phyloP scores from a whole-genome alignment of 106 monocot genomes.

The Dioscorea zingiberensis region DNA sequence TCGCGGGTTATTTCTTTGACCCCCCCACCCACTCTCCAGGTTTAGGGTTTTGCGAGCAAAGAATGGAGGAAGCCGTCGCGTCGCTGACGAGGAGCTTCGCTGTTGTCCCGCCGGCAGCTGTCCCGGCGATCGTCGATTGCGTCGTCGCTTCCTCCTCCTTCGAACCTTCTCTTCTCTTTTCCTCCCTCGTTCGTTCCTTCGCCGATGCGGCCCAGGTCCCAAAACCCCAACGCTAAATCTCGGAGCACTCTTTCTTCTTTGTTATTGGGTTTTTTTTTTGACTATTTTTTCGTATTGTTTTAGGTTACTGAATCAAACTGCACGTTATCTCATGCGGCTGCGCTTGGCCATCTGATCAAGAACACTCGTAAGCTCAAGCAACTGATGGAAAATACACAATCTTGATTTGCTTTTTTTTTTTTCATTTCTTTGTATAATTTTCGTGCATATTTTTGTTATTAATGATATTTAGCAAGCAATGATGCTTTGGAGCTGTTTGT shows the following conservation, averaged over 20 bases:
- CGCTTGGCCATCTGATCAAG: conserved; percentile 60
- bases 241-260: background rate
- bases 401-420: too few species aligned
- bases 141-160: conserved; percentile 55
- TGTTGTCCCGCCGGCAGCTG: conserved; percentile 45
- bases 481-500: conserved; percentile 34
- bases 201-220: conserved; percentile 29
- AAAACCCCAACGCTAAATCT: background rate
- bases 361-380: conserved; percentile 23
- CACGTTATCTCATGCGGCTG: conserved; percentile 26
- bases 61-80: conserved; percentile 7
- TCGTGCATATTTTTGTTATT: background rate
- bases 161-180: conserved; percentile 42
- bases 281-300: background rate
- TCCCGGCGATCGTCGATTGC: conserved; percentile 77
- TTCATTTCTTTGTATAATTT: background rate
- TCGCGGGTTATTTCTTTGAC: too few species aligned
- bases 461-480: background rate
- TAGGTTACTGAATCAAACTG: conserved; percentile 15
- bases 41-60: background rate
- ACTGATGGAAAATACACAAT: background rate
- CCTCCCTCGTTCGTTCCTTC: conserved; percentile 45
- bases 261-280: background rate
- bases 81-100: conserved; percentile 48
- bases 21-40: background rate